Evolutionary conservation across 2,329 filamentous ascomycete genomes (phyloP).

Genomic region (Parastagonospora nodorum): DNA sequence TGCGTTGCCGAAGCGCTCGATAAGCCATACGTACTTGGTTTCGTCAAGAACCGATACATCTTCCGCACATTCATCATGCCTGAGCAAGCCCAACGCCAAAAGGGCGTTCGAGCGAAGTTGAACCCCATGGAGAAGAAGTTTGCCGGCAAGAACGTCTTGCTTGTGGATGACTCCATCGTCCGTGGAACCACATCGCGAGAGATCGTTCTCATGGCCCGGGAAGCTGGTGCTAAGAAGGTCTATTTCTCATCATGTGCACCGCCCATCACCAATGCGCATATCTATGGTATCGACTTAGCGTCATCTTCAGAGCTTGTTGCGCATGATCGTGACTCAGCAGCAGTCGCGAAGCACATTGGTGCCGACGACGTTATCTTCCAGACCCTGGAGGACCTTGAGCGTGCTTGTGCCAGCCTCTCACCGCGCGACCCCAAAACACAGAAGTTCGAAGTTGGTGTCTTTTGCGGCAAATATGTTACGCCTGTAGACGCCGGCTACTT

Average conservation of each 20-base stretch:
- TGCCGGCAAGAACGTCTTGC: constrained; percentile 74
- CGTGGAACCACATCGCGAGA: constrained; percentile 81
- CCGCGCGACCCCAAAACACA: constrained; percentile 61
- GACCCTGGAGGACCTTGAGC: constrained; percentile 77
- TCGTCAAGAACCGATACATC: constrained; percentile 89
- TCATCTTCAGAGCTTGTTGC: constrained; percentile 74
- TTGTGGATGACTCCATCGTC: constrained; percentile 91
- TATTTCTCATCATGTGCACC: constrained; percentile 84
- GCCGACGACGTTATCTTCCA: constrained; percentile 80
- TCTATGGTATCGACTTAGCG: constrained; percentile 81
- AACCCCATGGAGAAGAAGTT: constrained; percentile 88
- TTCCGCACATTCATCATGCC: constrained; percentile 89
- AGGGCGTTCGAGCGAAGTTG: constrained; percentile 87
- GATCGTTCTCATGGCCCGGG: constrained; percentile 82
- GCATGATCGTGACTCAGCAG: constrained; percentile 65
- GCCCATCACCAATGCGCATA: constrained; percentile 82
- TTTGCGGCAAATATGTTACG: constrained; percentile 86
- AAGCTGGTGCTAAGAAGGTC: constrained; percentile 80
- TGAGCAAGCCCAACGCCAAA: constrained; percentile 77
- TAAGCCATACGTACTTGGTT: constrained; percentile 79
- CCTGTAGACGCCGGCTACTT: constrained; percentile 81
- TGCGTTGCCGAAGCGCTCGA: constrained; percentile 74
- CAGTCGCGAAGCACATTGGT: constrained; percentile 70
- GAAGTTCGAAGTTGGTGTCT: constrained; percentile 88
- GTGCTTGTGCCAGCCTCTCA: constrained; percentile 74